Evolutionary conservation across 805 yeast species (phyloP), one percentile per base, ranked within the genome.

Genomic region (Wickerhamomyces mucosus): DNA sequence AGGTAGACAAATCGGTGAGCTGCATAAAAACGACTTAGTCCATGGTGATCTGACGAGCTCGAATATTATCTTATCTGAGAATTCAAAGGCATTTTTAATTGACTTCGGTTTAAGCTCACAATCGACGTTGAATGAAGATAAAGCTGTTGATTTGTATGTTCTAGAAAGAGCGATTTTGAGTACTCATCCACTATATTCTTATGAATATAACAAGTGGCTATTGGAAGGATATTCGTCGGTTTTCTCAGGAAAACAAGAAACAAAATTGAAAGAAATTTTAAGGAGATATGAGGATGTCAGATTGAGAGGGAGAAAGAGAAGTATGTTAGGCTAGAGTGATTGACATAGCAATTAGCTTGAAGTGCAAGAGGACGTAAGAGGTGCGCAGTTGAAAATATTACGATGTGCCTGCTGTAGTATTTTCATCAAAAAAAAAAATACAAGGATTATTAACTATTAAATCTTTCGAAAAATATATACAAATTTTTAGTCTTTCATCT

Each of bases 1-100:
- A 2, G 95, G 96, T 1, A 41, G 55, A 27, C 68, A 73, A 36
- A 67, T 88, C 26, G 95, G 80, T 0, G 55, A 66, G 26, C 56
- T 92, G 45, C 98, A 92, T 55, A 48, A 67, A 41, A 65, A 72
- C 40, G 94, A 84, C 41, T 72, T 83, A 51, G 75, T 85, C 17
- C 98, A 92, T 55, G 98, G 98, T 1, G 98, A 92, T 52, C 62
- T 92, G 43, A 92, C 98, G 0, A 75, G 89, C 15, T 88, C 97
- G 0, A 92, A 92, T 47, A 72, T 86, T 17, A 68, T 92, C 27
- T 48, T 88, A 12, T 59, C 58, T 51, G 55, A 29, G 27, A 34
- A 18, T 27, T 57, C 57, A 55, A 48, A 38, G 18, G 85, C 94
- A 0, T 70, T 63, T 21, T 55, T 92, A 41, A 92, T 92, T 33